These are phyloP conservation scores for Babesia caballi DNA, from an alignment of 169 alveolate species.

Conservation along the genomic window DNA sequence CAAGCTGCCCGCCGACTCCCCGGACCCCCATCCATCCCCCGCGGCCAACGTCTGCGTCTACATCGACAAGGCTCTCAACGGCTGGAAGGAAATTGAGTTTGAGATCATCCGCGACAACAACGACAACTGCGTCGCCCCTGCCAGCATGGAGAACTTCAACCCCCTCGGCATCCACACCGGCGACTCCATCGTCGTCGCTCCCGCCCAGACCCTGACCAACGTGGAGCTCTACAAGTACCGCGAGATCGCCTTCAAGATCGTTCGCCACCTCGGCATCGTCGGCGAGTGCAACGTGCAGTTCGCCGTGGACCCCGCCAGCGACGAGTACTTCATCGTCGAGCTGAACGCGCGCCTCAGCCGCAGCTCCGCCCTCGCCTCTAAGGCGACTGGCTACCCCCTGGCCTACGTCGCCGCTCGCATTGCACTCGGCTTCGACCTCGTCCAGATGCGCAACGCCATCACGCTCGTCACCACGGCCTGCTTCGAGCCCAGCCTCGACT, in stretches of 20 bases:
- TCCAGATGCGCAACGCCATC: conserved; percentile 76
- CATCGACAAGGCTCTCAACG: conserved; percentile 83
- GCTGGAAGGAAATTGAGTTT: conserved; percentile 88
- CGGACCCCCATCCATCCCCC: conserved; percentile 64
- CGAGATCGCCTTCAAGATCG: conserved; percentile 81
- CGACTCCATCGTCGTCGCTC: conserved; percentile 89
- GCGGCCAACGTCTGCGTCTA: conserved; percentile 68
- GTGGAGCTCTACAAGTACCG: conserved; percentile 81
- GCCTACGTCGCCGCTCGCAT: conserved; percentile 89
- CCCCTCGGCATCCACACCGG: conserved; percentile 92
- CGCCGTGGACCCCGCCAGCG: conserved; percentile 83
- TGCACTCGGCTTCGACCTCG: conserved; percentile 82
- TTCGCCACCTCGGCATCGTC: conserved; percentile 81
- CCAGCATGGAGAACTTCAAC: conserved; percentile 88
- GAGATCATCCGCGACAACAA: conserved; percentile 84
- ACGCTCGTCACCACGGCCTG: conserved; percentile 87
- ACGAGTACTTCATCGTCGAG: conserved; percentile 84
- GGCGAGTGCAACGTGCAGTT: conserved; percentile 90
- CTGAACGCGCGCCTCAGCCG: conserved; percentile 87
- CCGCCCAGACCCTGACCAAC: conserved; percentile 85
- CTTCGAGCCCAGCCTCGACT: conserved; percentile 87
- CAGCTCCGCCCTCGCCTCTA: conserved; percentile 86
- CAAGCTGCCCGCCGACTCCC: conserved; percentile 62
- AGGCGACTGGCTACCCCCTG: conserved; percentile 89
- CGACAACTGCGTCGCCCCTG: conserved; percentile 85